Conservation (phyloP, 2,329 filamentous ascomycete species). For the Bipolaris oryzae region DNA sequence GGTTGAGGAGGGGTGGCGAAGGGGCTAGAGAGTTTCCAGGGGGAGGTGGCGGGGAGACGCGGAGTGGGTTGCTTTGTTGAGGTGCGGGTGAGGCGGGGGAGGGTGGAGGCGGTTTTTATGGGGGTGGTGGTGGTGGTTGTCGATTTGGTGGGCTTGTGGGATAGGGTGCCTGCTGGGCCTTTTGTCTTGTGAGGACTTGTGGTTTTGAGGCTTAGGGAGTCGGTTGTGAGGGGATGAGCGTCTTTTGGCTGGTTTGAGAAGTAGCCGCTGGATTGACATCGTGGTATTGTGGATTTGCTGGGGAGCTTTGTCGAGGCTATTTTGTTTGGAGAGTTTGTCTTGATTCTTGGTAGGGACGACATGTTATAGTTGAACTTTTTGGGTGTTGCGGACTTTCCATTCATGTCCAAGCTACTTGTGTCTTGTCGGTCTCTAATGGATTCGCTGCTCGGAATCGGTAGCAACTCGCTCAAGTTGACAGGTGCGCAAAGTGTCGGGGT, state of each 20-base stretch:
- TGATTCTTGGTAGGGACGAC: neutral
- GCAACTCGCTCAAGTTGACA: slow-evolving; percentile 11
- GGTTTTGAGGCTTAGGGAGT: neutral
- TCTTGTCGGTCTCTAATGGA: neutral
- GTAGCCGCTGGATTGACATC: neutral
- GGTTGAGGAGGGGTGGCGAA: neutral
- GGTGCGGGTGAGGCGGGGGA: neutral
- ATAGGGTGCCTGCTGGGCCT: neutral
- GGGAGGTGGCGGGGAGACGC: neutral
- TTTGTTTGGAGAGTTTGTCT: neutral
- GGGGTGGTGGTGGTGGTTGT: neutral
- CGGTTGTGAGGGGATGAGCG: neutral
- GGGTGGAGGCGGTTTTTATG: neutral
- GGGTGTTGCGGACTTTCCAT: neutral
- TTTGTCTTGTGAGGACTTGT: neutral
- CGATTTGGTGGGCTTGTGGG: neutral
- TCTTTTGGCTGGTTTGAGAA: neutral
- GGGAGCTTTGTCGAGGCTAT: neutral
- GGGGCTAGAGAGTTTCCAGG: neutral
- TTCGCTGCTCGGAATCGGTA: slow-evolving; percentile 1
- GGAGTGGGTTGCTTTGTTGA: neutral
- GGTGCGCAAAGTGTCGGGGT: slow-evolving; percentile 6
- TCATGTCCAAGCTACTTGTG: neutral
- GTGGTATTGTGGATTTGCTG: neutral
- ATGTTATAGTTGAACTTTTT: slow-evolving; percentile 5